These are phyloP conservation scores for Guadua angustifolia DNA, from an alignment of 176 grass and related monocot species.

Conservation along the genomic window DNA sequence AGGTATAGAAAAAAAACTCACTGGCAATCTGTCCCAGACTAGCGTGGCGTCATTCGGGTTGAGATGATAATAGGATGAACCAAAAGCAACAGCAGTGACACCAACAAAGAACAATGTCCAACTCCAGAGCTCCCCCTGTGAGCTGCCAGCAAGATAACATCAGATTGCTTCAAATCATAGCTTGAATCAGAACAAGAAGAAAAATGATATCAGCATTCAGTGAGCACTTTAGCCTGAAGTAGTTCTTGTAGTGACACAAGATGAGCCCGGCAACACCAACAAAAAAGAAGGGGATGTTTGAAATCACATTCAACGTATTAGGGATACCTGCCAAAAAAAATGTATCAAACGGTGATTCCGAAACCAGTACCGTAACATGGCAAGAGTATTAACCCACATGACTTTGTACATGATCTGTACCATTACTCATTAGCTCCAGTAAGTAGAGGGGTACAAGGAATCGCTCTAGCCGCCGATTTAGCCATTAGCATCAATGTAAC, in stretches of 20 bases:
- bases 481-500: background rate
- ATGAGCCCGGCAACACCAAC: slow-evolving; percentile 64
- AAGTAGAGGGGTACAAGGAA: background rate
- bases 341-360: background rate
- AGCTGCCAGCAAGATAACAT: slow-evolving; percentile 51
- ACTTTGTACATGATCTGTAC: background rate
- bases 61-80: slow-evolving; percentile 95
- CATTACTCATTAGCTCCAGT: background rate
- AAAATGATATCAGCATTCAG: background rate
- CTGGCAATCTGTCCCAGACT: slow-evolving; percentile 92
- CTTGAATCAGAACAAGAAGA: background rate
- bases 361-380: background rate
- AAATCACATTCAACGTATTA: slow-evolving; percentile 87
- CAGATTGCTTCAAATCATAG: background rate
- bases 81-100: slow-evolving; percentile 70
- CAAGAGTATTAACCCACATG: background rate
- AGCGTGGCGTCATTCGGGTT: slow-evolving; percentile 70
- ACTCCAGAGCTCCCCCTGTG: slow-evolving; percentile 76
- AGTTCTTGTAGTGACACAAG: slow-evolving; percentile 74
- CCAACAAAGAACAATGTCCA: slow-evolving; percentile 84
- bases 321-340: slow-evolving; percentile 63
- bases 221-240: slow-evolving; percentile 76
- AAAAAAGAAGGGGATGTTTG: slow-evolving; percentile 91
- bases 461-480: background rate
- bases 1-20: slow-evolving; percentile 39